These are phyloP conservation scores for Paramecium sonneborni DNA, from an alignment of 73 alveolate species.

Conservation along the genomic window DNA sequence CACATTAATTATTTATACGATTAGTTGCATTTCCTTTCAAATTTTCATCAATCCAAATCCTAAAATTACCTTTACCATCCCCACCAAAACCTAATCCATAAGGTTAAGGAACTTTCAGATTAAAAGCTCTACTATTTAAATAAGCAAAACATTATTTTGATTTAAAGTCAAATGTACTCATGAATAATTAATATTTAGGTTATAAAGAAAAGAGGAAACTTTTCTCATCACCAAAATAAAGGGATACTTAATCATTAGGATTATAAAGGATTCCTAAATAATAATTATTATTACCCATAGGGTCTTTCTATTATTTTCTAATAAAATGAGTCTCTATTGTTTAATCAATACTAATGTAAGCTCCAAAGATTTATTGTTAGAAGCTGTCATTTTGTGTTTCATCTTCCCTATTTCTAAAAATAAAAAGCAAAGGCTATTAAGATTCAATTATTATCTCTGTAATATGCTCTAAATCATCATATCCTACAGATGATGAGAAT, in stretches of 20 bases:
- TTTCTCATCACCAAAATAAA: constrained; percentile 51
- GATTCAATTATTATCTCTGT: constrained; percentile 36
- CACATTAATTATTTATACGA: constrained; percentile 34
- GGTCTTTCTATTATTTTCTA: constrained; percentile 48
- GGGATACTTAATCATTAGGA: constrained; percentile 26
- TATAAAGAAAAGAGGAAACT: constrained; percentile 46
- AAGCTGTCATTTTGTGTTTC: constrained; percentile 40
- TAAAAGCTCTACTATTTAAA: constrained; percentile 42
- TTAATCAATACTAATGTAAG: constrained; percentile 28
- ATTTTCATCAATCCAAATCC: constrained; percentile 49
- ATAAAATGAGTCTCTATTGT: constrained; percentile 21
- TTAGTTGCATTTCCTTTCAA: constrained; percentile 8
- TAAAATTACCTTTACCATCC: constrained; percentile 55
- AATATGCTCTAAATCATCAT: constrained; percentile 48
- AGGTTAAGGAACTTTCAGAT: constrained; percentile 40
- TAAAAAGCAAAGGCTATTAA: constrained; percentile 7
- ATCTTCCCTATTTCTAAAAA: constrained; percentile 47
- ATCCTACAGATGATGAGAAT: constrained; percentile 26
- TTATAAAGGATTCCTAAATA: not conserved
- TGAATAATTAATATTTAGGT: constrained; percentile 31
- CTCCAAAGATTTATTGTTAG: constrained; percentile 22
- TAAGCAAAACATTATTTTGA: constrained; percentile 29
- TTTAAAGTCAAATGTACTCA: constrained; percentile 41
- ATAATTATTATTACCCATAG: not conserved
- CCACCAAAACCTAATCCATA: constrained; percentile 57